Percentiles rank a stretch among this genome's conserved stretches.
Conservation (phyloP, 1,284 basidiomycete species). For the Lentinula novae-zelandiae region DNA sequence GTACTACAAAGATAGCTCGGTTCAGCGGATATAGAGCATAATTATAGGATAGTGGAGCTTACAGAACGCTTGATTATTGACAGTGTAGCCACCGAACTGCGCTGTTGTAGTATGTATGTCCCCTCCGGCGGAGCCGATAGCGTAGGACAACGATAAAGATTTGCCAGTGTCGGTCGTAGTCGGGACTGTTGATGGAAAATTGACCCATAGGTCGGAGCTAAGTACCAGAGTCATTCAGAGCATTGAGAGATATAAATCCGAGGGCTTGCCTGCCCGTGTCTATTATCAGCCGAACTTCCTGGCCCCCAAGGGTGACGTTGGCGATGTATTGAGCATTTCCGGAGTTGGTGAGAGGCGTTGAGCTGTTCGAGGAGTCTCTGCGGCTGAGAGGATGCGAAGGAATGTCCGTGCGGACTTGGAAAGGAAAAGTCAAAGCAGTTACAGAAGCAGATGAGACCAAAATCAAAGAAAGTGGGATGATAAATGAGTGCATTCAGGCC, state of each 20-base stretch:
- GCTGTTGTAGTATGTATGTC: constrained; percentile 55
- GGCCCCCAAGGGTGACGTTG: constrained; percentile 55
- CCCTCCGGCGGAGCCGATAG: constrained; percentile 65
- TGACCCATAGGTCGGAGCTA: constrained; percentile 68
- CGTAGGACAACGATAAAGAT: constrained; percentile 19
- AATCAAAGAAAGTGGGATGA: constrained; percentile 13
- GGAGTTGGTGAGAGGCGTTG: constrained; percentile 49
- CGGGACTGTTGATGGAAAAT: constrained; percentile 42
- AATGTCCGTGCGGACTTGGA: constrained; percentile 34
- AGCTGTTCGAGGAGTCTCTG: constrained; percentile 16
- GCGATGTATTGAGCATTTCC: constrained; percentile 59
- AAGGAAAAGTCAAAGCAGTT: constrained; percentile 44
- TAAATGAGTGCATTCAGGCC: constrained; percentile 14
- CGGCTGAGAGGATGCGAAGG: constrained; percentile 24
- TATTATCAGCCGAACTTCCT: constrained; percentile 45
- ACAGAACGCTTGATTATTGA: constrained; percentile 70
- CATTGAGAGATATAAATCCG: background rate
- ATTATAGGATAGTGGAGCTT: constrained; percentile 23
- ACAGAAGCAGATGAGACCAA: constrained; percentile 9
- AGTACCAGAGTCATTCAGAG: constrained; percentile 5
- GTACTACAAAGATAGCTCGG: constrained; percentile 38
- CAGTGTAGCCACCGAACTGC: constrained; percentile 51
- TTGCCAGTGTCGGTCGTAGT: constrained; percentile 54
- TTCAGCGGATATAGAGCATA: background rate
- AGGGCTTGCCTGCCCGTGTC: constrained; percentile 53